Conservation (phyloP, 179 eudicot genomes). For the Silene coronaria region DNA sequence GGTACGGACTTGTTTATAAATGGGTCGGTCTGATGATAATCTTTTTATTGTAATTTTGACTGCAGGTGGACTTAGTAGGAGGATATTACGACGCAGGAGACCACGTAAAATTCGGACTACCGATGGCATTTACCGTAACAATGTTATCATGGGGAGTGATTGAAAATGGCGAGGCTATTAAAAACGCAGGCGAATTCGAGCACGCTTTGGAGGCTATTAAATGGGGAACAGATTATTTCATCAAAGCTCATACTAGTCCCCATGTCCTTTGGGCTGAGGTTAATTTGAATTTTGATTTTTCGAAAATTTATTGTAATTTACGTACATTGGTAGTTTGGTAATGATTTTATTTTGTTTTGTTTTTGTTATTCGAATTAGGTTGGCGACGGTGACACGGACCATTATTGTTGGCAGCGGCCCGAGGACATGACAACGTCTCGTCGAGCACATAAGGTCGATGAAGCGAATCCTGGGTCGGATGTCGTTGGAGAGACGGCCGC, state of each 20-base stretch:
- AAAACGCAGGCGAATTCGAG: slow-evolving; percentile 43
- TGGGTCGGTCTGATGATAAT: too few relatives aligned
- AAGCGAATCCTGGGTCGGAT: slow-evolving; percentile 70
- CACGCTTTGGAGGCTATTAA: slow-evolving; percentile 71
- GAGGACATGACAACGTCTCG: slow-evolving; percentile 94
- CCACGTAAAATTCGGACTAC: slow-evolving; percentile 77
- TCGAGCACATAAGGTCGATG: slow-evolving; percentile 65
- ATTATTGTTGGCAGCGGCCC: slow-evolving; percentile 83
- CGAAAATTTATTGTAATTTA: neutral
- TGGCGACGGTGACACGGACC: slow-evolving; percentile 81
- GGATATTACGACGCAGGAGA: slow-evolving; percentile 90
- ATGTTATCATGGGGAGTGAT: slow-evolving; percentile 74
- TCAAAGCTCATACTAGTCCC: slow-evolving; percentile 44
- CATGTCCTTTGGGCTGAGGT: slow-evolving; percentile 41
- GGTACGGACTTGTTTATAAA: too few relatives aligned
- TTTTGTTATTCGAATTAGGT: slow-evolving; percentile 32
- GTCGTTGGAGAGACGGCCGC: slow-evolving; percentile 87
- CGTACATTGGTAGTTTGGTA: neutral
- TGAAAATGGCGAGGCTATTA: slow-evolving; percentile 39
- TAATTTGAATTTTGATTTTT: neutral
- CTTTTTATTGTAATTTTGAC: neutral
- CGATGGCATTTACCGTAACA: slow-evolving; percentile 82
- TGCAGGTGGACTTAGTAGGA: slow-evolving; percentile 80
- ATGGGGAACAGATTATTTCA: slow-evolving; percentile 94
- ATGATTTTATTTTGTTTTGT: neutral